phyloP scores from a whole-genome alignment of 148 eudicot species.

The Chenopodium formosanum region DNA sequence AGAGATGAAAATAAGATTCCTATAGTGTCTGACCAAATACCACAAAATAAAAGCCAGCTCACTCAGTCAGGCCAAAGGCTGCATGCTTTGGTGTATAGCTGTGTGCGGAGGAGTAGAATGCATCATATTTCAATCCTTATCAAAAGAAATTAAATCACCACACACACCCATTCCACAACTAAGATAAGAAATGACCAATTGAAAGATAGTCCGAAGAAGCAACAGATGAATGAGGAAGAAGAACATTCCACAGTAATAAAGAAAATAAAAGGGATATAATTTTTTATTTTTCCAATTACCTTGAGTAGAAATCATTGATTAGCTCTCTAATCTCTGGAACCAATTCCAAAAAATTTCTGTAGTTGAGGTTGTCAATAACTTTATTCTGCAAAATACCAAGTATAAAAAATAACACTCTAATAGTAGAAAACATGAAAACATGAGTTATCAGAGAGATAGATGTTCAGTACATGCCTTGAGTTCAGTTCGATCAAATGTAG shows the following conservation, averaged over 20 bases:
- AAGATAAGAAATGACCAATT: not conserved
- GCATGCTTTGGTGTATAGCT: too few relatives aligned
- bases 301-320: slow-evolving; percentile 84
- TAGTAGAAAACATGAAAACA: not conserved
- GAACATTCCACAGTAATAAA: not conserved
- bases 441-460: slow-evolving; percentile 3
- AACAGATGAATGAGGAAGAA: not conserved
- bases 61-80: not conserved
- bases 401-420: slow-evolving; percentile 7
- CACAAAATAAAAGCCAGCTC: not conserved
- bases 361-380: slow-evolving; percentile 91
- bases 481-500: slow-evolving; percentile 89
- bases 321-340: slow-evolving; percentile 98
- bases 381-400: slow-evolving; percentile 53
- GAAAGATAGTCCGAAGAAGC: not conserved
- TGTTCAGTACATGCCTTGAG: slow-evolving; percentile 58
- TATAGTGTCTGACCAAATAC: not conserved
- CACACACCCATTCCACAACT: not conserved
- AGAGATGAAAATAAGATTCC: not conserved
- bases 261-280: not conserved
- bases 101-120: not conserved
- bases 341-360: slow-evolving; percentile 87
- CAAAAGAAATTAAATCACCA: not conserved
- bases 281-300: slow-evolving; percentile 36
- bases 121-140: not conserved